Evolutionary conservation across 2,329 filamentous ascomycete species (phyloP).

Genomic region (Aspergillus candidus): DNA sequence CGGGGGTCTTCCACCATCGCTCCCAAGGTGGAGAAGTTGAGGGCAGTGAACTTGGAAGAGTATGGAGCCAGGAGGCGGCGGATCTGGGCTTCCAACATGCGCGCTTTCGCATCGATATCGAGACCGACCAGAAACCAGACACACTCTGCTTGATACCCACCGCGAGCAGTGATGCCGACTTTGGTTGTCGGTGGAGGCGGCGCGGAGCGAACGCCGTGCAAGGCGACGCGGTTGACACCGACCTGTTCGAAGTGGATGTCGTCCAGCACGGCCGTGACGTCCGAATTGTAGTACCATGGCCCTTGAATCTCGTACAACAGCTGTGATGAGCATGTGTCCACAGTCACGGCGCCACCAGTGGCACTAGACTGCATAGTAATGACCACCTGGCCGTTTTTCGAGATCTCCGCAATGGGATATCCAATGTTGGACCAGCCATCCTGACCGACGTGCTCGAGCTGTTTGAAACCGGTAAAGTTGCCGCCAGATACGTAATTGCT

Average conservation of each 20-base stretch:
- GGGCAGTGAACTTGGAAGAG: conserved; percentile 25
- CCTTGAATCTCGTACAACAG: conserved; percentile 52
- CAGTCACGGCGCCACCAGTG: conserved; percentile 37
- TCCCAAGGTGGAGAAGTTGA: conserved; percentile 30
- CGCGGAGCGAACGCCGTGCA: conserved; percentile 41
- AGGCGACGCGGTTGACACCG: conserved; percentile 44
- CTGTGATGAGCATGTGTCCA: conserved; percentile 49
- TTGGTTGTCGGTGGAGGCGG: conserved; percentile 49
- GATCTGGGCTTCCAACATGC: conserved; percentile 43
- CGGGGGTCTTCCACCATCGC: conserved; percentile 26
- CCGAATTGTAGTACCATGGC: conserved; percentile 53
- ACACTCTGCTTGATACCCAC: conserved; percentile 44
- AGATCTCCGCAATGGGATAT: conserved; percentile 44
- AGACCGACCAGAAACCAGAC: conserved; percentile 42
- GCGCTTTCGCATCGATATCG: conserved; percentile 42
- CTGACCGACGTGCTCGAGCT: conserved; percentile 18
- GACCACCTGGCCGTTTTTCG: conserved; percentile 33
- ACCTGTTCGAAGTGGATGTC: conserved; percentile 49
- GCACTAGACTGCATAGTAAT: conserved; percentile 41
- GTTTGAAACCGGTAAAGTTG: conserved; percentile 41
- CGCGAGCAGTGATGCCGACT: conserved; percentile 42
- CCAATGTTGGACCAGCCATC: conserved; percentile 42
- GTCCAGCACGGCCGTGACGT: conserved; percentile 49
- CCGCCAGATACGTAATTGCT: conserved; percentile 40
- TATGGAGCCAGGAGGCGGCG: conserved; percentile 33